Percentiles rank a stretch among this genome's conserved stretches.
These are phyloP conservation scores for Alternaria infectoria DNA, from an alignment of 2,329 filamentous ascomycete genomes.

Conservation along the genomic window DNA sequence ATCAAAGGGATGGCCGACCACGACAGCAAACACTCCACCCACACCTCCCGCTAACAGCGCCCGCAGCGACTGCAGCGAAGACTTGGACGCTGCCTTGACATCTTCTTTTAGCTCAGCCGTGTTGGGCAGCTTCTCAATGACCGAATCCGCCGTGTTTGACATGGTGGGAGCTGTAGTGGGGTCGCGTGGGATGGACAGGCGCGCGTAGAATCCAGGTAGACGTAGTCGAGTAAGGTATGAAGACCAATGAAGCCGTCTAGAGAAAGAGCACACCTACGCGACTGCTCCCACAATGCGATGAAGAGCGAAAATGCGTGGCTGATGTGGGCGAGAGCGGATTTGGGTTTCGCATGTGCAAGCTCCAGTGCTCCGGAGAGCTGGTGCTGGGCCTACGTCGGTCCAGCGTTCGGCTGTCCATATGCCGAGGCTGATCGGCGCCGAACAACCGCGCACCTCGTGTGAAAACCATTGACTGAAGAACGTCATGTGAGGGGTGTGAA, in stretches of 20 bases:
- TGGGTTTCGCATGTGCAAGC: constrained; percentile 33
- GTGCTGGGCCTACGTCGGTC: constrained; percentile 31
- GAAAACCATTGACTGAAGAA: not conserved
- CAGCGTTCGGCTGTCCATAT: constrained; percentile 25
- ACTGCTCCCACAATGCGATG: not conserved
- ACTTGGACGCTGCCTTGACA: constrained; percentile 58
- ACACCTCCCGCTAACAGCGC: constrained; percentile 90
- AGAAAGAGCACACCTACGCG: not conserved
- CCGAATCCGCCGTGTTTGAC: constrained; percentile 31
- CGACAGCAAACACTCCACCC: constrained; percentile 89
- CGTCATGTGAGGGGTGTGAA: not conserved
- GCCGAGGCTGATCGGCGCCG: constrained; percentile 30
- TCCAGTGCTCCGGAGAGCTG: constrained; percentile 33
- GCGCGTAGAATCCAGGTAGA: not conserved
- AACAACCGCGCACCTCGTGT: constrained; percentile 5
- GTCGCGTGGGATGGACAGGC: constrained; percentile 1
- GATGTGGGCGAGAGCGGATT: constrained; percentile 18
- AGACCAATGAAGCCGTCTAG: constrained; percentile 1
- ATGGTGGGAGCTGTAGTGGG: constrained; percentile 21
- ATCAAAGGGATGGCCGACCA: constrained; percentile 95
- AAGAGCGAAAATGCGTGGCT: constrained; percentile 9
- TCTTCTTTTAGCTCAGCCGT: constrained; percentile 59
- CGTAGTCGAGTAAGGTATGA: too few species aligned
- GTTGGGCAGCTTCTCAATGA: constrained; percentile 41
- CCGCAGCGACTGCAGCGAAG: constrained; percentile 70